Evolutionary conservation across 495 filamentous ascomycete genomes (phyloP).

Genomic region (Trichoderma virens): DNA sequence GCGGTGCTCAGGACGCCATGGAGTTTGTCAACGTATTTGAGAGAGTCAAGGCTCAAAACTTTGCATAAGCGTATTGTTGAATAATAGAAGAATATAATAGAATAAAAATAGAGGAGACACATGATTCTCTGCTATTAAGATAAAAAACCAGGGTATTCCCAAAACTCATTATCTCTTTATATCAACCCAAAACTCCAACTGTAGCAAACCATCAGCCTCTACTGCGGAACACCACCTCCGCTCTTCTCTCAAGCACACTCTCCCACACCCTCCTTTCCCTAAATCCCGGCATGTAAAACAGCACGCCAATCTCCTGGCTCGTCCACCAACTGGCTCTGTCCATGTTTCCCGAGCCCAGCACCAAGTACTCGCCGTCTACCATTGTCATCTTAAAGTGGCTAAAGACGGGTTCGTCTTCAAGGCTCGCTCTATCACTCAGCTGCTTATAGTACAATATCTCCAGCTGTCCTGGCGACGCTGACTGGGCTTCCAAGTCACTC

Average conservation of each 20-base stretch:
- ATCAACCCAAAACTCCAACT: background rate
- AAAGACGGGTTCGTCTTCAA: slow-evolving; percentile 48
- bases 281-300: slow-evolving; percentile 45
- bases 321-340: slow-evolving; percentile 73
- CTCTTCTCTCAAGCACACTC: slow-evolving; percentile 3
- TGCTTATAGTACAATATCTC: slow-evolving; percentile 43
- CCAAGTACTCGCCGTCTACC: slow-evolving; percentile 49
- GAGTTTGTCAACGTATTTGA: slow-evolving; percentile 5
- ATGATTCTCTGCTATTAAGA: no score
- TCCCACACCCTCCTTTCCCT: slow-evolving; percentile 5
- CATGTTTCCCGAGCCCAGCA: slow-evolving; percentile 69
- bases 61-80: background rate
- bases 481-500: slow-evolving; percentile 26
- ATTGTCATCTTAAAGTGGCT: slow-evolving; percentile 64
- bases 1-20: background rate
- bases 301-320: slow-evolving; percentile 66
- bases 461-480: slow-evolving; percentile 28
- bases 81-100: background rate
- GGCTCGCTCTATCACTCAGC: slow-evolving; percentile 8
- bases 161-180: background rate
- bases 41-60: background rate
- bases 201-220: background rate
- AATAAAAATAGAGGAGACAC: background rate
- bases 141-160: no score
- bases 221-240: slow-evolving; percentile 1